These are phyloP conservation scores for Trifolium repens DNA, from an alignment of 306 rosid genomes.

Conservation along the genomic window DNA sequence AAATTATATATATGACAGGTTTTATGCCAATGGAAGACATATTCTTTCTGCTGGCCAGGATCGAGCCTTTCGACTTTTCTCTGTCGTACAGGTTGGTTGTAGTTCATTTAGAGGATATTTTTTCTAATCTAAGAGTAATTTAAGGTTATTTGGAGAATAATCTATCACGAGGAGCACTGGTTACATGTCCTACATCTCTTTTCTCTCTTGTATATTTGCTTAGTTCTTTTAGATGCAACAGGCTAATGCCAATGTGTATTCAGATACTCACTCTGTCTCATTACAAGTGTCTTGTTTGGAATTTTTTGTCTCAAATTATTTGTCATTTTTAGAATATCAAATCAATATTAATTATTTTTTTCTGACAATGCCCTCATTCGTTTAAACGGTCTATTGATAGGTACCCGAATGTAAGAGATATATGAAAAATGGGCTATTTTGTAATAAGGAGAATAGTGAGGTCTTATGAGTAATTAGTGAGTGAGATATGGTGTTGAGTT, in stretches of 20 bases:
- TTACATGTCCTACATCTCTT: not conserved
- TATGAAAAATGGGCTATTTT: too few species aligned
- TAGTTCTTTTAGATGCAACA: not conserved
- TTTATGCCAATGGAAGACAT: conserved; percentile 96
- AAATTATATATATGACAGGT: conserved; percentile 56
- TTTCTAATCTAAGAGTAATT: not conserved
- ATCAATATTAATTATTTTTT: not conserved
- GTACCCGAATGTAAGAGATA: too few species aligned
- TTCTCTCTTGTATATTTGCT: not conserved
- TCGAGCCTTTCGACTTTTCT: conserved; percentile 95
- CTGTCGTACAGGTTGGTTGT: conserved; percentile 82
- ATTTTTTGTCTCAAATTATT: not conserved
- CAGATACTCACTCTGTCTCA: not conserved
- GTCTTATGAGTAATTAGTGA: too few species aligned
- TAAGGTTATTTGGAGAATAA: not conserved
- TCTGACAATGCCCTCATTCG: not conserved
- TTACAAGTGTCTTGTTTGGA: not conserved
- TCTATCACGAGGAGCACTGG: not conserved
- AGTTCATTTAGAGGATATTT: not conserved
- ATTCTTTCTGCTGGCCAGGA: conserved; percentile 98
- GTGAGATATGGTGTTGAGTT: too few species aligned
- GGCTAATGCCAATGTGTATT: conserved; percentile 9
- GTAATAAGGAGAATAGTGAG: too few species aligned
- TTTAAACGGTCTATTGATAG: too few species aligned
- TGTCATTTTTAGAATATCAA: not conserved